Evolutionary conservation across 805 yeast species (phyloP).

Genomic region (Myxozyma vanderwaltii): DNA sequence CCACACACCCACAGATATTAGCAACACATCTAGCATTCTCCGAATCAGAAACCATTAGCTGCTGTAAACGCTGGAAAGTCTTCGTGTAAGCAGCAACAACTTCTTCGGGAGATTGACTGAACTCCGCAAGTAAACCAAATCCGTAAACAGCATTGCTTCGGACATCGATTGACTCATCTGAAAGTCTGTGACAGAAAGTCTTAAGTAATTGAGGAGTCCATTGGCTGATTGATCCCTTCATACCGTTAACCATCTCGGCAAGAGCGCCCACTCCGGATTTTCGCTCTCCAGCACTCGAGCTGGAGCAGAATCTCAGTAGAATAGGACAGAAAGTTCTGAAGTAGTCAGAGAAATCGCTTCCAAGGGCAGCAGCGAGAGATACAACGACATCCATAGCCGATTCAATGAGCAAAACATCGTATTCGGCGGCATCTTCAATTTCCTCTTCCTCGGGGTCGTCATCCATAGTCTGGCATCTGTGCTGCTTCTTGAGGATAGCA

Average conservation of each 20-base stretch:
- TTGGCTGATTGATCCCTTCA: constrained; percentile 64
- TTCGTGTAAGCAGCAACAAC: constrained; percentile 65
- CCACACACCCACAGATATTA: constrained; percentile 96
- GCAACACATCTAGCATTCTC: constrained; percentile 61
- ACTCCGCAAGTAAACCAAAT: constrained; percentile 72
- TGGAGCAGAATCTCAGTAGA: constrained; percentile 57
- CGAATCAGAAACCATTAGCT: constrained; percentile 74
- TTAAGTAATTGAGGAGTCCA: constrained; percentile 69
- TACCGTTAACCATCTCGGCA: constrained; percentile 82
- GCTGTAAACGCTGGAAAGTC: constrained; percentile 67
- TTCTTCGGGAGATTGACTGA: constrained; percentile 55
- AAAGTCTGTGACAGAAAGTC: constrained; percentile 66
- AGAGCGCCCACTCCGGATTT: constrained; percentile 83
- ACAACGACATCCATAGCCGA: constrained; percentile 84
- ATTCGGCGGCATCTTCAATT: constrained; percentile 39
- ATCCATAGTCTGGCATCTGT: constrained; percentile 78
- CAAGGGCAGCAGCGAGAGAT: constrained; percentile 73
- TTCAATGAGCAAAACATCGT: constrained; percentile 73
- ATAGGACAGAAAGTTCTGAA: constrained; percentile 71
- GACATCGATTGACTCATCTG: constrained; percentile 74
- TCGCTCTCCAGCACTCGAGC: constrained; percentile 72
- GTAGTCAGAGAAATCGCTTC: constrained; percentile 71
- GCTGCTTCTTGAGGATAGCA: constrained; percentile 76
- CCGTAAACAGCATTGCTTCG: constrained; percentile 97
- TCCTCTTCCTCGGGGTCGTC: constrained; percentile 52